These are phyloP conservation scores for Hagleromyces aurorensis DNA, from an alignment of 805 yeast species.

Conservation along the genomic window DNA sequence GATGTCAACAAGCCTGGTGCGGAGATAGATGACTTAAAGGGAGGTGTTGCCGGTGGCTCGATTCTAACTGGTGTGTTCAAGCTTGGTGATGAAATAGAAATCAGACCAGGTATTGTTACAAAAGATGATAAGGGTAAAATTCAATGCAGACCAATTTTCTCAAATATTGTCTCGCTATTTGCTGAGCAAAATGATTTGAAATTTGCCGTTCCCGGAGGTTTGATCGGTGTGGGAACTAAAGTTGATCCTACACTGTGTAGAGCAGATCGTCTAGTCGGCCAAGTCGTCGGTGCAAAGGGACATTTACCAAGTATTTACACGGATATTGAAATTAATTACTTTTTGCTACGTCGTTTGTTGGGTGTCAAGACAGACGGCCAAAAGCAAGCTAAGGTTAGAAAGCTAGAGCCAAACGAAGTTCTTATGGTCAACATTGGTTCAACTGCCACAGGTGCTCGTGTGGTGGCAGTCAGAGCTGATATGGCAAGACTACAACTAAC, in stretches of 20 bases:
- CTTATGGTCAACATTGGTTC: constrained; percentile 99
- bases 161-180: constrained; percentile 86
- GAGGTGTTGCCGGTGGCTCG: constrained; percentile 99
- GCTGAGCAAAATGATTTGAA: constrained; percentile 97
- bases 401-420: constrained; percentile 88
- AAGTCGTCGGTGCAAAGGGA: constrained; percentile 97
- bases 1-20: constrained; percentile 99
- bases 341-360: constrained; percentile 88
- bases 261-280: constrained; percentile 98
- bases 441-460: constrained; percentile 99
- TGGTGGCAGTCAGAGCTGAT: constrained; percentile 95
- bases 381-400: constrained; percentile 94
- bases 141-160: constrained; percentile 92
- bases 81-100: constrained; percentile 96
- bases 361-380: constrained; percentile 98
- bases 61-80: constrained; percentile 94
- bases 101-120: constrained; percentile 98
- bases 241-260: constrained; percentile 98
- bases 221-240: constrained; percentile 98
- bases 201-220: constrained; percentile 99
- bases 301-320: constrained; percentile 93
- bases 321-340: constrained; percentile 95
- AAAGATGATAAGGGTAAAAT: constrained; percentile 83
- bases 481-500: constrained; percentile 97
- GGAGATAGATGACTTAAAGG: constrained; percentile 91